These are phyloP conservation scores for Tylopilus felleus DNA, from an alignment of 768 basidiomycete genomes.

Conservation along the genomic window DNA sequence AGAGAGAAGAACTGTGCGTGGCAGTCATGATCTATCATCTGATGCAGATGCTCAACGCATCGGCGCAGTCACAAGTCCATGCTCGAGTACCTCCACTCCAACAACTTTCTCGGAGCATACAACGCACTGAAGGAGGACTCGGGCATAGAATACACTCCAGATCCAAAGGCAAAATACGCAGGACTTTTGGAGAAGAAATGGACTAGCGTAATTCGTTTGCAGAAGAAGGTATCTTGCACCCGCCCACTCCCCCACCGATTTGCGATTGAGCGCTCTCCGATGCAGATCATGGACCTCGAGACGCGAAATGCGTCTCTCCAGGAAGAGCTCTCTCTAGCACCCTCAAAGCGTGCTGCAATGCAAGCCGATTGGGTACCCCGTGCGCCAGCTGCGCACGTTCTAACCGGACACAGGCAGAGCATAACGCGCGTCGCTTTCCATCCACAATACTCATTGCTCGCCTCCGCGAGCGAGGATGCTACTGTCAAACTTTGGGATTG, in stretches of 20 bases:
- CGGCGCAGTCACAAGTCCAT: conserved; percentile 69
- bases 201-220: conserved; percentile 92
- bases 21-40: conserved; percentile 1
- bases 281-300: conserved; percentile 93
- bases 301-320: conserved; percentile 75
- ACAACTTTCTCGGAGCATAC: conserved; percentile 60
- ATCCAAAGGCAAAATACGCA: conserved; percentile 82
- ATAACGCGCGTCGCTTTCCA: conserved; percentile 84
- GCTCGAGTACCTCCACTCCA: conserved; percentile 71
- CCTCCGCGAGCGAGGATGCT: conserved; percentile 84
- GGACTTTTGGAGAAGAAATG: conserved; percentile 96
- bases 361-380: conserved; percentile 88
- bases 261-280: conserved; percentile 8
- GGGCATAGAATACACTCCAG: conserved; percentile 65
- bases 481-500: conserved; percentile 95
- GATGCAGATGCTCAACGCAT: conserved; percentile 11
- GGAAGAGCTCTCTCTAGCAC: conserved; percentile 59
- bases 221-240: conserved; percentile 72
- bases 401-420: conserved; percentile 71
- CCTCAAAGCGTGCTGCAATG: conserved; percentile 50
- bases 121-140: conserved; percentile 55
- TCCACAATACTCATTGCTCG: conserved; percentile 77
- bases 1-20: conserved; percentile 47
- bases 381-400: conserved; percentile 75
- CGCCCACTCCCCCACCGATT: conserved; percentile 4